A percentile compares a stretch with the other conserved stretches of the same genome.
phyloP scores from a whole-genome alignment of 2,329 filamentous ascomycete species.

The Alternaria panax region DNA sequence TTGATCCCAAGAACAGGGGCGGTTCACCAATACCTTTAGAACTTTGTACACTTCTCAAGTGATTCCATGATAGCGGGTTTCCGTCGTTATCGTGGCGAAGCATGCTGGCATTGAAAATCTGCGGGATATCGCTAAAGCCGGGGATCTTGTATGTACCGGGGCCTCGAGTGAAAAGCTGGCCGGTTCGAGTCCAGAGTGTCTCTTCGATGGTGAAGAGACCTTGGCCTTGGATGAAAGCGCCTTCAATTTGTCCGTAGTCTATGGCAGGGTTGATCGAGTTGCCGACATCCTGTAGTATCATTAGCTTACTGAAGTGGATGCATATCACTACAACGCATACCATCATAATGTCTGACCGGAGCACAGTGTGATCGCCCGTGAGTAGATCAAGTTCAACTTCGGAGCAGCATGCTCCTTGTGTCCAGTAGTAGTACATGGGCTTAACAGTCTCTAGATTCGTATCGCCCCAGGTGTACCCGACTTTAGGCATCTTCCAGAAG shows the following conservation, averaged over 20 bases:
- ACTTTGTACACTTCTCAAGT: conserved; percentile 82
- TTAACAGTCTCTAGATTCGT: conserved; percentile 45
- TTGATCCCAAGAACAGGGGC: conserved; percentile 78
- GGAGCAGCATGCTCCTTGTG: conserved; percentile 79
- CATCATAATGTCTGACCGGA: conserved; percentile 93
- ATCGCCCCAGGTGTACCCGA: conserved; percentile 85
- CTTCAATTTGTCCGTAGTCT: conserved; percentile 83
- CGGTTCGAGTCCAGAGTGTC: conserved; percentile 70
- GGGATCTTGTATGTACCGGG: conserved; percentile 85
- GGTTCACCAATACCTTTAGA: conserved; percentile 79
- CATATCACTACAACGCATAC: conserved; percentile 17
- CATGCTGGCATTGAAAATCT: conserved; percentile 81
- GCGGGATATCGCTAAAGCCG: conserved; percentile 85
- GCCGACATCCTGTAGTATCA: conserved; percentile 70
- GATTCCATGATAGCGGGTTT: conserved; percentile 73
- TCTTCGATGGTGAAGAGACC: conserved; percentile 82
- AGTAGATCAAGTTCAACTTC: conserved; percentile 93
- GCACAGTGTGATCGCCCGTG: conserved; percentile 89
- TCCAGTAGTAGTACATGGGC: conserved; percentile 98
- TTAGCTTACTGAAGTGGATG: conserved; percentile 7
- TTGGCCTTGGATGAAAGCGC: conserved; percentile 79
- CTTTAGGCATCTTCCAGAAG: conserved; percentile 96
- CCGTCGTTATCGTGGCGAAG: conserved; percentile 69
- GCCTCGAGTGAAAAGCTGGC: conserved; percentile 69
- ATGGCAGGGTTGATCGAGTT: conserved; percentile 79